These are phyloP conservation scores for Pistacia vera DNA, from an alignment of 345 rosid genomes.

Conservation along the genomic window DNA sequence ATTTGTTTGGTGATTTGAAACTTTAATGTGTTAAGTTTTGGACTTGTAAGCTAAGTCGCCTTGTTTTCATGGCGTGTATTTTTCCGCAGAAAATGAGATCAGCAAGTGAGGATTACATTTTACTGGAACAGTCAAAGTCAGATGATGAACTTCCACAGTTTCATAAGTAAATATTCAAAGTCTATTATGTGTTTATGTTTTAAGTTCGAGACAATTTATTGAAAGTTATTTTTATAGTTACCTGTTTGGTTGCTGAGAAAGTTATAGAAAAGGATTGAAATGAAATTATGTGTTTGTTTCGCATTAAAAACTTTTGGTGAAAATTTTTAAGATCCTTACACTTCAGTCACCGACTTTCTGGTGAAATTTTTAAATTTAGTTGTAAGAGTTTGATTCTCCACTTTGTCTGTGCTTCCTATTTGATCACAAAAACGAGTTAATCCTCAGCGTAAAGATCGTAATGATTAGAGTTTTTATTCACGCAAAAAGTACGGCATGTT, in stretches of 20 bases:
- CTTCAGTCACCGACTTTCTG: neutral
- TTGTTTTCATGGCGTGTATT: neutral
- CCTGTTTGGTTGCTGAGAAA: slow-evolving; percentile 15
- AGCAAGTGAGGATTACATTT: slow-evolving; percentile 21
- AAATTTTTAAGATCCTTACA: neutral
- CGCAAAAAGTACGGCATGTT: neutral
- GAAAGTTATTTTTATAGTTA: neutral
- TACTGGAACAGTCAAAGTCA: slow-evolving; percentile 12
- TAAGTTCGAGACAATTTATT: neutral
- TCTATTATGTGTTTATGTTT: slow-evolving; percentile 2
- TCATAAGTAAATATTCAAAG: slow-evolving; percentile 21
- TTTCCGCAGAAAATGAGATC: slow-evolving; percentile 21
- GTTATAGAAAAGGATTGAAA: neutral
- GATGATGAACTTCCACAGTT: slow-evolving; percentile 15
- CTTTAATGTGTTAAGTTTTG: neutral
- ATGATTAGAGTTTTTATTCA: neutral
- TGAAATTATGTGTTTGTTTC: neutral
- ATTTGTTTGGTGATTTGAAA: slow-evolving; percentile 9
- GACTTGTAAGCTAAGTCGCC: neutral
- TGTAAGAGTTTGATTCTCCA: neutral
- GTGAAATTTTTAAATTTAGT: neutral
- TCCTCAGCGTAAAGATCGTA: neutral
- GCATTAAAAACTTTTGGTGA: neutral
- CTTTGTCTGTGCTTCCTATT: neutral
- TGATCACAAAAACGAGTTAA: neutral